A percentile compares a stretch with the other conserved stretches of the same genome.
Evolutionary conservation across 768 basidiomycete genomes (phyloP).

Genomic region (Austroboletus eburneus): DNA sequence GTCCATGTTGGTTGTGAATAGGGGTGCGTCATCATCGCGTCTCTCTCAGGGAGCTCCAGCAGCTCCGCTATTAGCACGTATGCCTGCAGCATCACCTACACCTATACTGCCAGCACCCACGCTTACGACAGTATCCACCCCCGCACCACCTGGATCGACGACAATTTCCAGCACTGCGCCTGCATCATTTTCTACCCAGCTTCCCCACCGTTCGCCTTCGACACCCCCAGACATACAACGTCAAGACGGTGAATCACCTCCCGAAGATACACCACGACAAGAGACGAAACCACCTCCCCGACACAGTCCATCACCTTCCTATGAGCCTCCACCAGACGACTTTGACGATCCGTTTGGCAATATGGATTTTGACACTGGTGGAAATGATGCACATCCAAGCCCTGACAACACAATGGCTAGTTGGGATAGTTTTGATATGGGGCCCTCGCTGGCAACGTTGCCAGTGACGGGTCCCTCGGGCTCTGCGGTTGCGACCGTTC

Average conservation of each 20-base stretch:
- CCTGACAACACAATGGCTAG: neutral
- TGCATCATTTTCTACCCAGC: neutral
- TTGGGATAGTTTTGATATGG: slow-evolving; percentile 10
- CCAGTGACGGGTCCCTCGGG: neutral
- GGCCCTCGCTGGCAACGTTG: slow-evolving; percentile 4
- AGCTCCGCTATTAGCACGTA: neutral
- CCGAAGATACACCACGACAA: neutral
- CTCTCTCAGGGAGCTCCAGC: neutral
- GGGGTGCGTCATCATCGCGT: neutral
- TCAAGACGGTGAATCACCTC: neutral
- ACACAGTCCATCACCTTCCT: slow-evolving; percentile 1
- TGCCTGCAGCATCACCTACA: neutral
- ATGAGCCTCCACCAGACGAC: slow-evolving; percentile 6
- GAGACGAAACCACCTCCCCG: neutral
- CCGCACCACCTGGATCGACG: neutral
- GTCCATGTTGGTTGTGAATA: neutral
- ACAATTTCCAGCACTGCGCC: neutral
- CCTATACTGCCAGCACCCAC: neutral
- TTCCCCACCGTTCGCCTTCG: neutral
- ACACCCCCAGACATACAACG: neutral
- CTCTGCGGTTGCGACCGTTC: neutral
- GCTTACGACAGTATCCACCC: neutral
- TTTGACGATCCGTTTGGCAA: slow-evolving; percentile 12
- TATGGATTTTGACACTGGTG: slow-evolving; percentile 11
- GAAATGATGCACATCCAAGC: slow-evolving; percentile 1